A percentile compares a stretch with the other conserved stretches of the same genome.
Conservation (phyloP, 2,329 filamentous ascomycete genomes). For the Macrophomina phaseolina region DNA sequence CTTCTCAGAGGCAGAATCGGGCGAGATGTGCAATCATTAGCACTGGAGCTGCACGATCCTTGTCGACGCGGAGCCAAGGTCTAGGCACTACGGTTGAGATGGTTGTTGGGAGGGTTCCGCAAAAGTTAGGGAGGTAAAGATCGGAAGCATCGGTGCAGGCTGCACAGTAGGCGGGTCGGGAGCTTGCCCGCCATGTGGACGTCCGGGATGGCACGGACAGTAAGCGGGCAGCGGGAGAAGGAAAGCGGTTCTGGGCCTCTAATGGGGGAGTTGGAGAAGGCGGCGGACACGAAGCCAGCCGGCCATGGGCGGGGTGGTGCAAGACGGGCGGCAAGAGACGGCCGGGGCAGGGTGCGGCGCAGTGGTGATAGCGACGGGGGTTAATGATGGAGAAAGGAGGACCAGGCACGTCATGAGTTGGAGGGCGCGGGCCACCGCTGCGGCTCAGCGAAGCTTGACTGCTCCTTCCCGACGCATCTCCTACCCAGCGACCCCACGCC, state of each 20-base stretch:
- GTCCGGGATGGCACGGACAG: not conserved
- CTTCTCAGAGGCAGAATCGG: too few species aligned
- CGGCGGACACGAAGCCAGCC: not conserved
- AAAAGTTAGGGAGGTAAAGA: not conserved
- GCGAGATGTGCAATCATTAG: too few species aligned
- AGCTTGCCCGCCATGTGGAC: not conserved
- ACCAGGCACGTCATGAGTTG: constrained; percentile 5
- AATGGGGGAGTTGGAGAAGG: not conserved
- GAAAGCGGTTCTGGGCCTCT: not conserved
- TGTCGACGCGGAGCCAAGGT: too few species aligned
- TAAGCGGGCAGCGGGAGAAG: not conserved
- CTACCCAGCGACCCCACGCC: not conserved
- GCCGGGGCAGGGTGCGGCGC: too few species aligned
- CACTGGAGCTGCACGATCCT: too few species aligned
- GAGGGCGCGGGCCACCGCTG: not conserved
- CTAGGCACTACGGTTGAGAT: too few species aligned
- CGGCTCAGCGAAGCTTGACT: not conserved
- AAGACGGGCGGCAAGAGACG: not conserved
- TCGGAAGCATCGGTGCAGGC: not conserved
- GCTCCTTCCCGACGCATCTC: not conserved
- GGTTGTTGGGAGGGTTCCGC: not conserved
- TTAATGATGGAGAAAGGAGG: not conserved
- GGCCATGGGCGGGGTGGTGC: not conserved
- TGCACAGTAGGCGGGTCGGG: too few species aligned
- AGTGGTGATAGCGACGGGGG: not conserved